A percentile compares a stretch with the other conserved stretches of the same genome.
Conservation (phyloP, 1,284 basidiomycete genomes). For the Leccinum pseudoinsigne region DNA sequence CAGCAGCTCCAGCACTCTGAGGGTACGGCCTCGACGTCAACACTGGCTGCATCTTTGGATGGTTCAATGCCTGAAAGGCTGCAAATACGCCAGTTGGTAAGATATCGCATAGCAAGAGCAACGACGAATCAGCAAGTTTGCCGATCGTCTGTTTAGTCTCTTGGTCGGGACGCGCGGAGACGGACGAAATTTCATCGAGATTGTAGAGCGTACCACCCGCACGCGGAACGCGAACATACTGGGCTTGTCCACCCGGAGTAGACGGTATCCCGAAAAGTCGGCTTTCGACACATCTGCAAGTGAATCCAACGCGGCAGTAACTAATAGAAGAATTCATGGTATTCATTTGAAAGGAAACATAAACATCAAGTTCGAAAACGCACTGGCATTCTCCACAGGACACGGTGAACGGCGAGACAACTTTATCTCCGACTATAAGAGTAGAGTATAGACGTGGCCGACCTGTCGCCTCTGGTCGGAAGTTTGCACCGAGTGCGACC, state of each 20-base stretch:
- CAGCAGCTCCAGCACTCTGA: conserved; percentile 32
- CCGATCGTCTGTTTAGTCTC: conserved; percentile 38
- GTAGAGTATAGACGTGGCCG: conserved; percentile 64
- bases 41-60: conserved; percentile 64
- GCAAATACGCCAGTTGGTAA: conserved; percentile 80
- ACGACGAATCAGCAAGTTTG: conserved; percentile 54
- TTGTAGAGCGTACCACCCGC: conserved; percentile 81
- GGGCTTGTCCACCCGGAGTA: conserved; percentile 84
- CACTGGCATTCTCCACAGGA: conserved; percentile 83
- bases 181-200: conserved; percentile 47
- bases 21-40: conserved; percentile 61
- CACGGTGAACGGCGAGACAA: conserved; percentile 86
- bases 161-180: conserved; percentile 31
- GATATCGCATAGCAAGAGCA: conserved; percentile 80
- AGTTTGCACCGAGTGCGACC: conserved; percentile 68
- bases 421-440: conserved; percentile 77
- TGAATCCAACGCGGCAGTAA: conserved; percentile 76
- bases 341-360: neutral
- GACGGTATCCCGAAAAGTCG: conserved; percentile 71
- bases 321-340: conserved; percentile 35
- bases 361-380: conserved; percentile 30
- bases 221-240: conserved; percentile 80
- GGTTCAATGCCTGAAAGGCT: conserved; percentile 67
- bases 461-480: conserved; percentile 42
- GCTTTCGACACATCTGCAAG: conserved; percentile 71